Evolutionary conservation across 768 basidiomycete genomes (phyloP), one percentile per base, ranked within the genome.

Genomic region (Pleurotus tuoliensis): DNA sequence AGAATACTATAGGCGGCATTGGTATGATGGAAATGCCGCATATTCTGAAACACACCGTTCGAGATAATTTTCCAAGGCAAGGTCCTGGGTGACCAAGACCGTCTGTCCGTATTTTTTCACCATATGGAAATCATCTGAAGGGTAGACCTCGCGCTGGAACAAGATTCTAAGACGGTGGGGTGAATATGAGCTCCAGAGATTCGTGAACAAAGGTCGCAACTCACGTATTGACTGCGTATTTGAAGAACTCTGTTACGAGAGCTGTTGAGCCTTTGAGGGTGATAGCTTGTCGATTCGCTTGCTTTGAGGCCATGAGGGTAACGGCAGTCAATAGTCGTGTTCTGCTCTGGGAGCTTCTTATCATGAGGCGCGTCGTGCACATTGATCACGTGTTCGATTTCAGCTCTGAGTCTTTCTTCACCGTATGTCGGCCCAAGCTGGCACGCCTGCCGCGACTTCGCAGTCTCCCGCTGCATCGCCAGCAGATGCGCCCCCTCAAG

Each of bases 41-140:
- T 34, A 34, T 34, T 34, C 8, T 34, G 20, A 48, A 16, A 62
- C 70, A 25, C 62, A 89, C 90, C 83, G 83, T 55, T 90, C 86
- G n/a, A 98, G 81, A 67, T 99, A 98, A 66, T 88, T 92, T 67
- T 98, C 93, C 47, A 99, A 75, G 3, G 90, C 89, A 47, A 94
- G 84, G 63, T 99, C 96, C 61, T 94, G 90, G 0, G 95, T 97
- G 5, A 98, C 89, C 22, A 98, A 80, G 52, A 99, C 91, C 0
- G 93, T 94, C 67, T 98, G 87, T 0, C 97, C 96, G 63, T 98
- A 99, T 70, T 98, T 99, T 72, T 98, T 99, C 58, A 99, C 96
- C 92, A 97, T 95, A 67, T 93, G 90, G 69, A 99, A 99, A 75
- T 99, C 97, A 71, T 98, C 97, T 0, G 92, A 87, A 2, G 97